Evolutionary conservation across 192 early-diverging fungal species (phyloP), one percentile per base, ranked within the genome.

Genomic region (Entomortierella parvispora): DNA sequence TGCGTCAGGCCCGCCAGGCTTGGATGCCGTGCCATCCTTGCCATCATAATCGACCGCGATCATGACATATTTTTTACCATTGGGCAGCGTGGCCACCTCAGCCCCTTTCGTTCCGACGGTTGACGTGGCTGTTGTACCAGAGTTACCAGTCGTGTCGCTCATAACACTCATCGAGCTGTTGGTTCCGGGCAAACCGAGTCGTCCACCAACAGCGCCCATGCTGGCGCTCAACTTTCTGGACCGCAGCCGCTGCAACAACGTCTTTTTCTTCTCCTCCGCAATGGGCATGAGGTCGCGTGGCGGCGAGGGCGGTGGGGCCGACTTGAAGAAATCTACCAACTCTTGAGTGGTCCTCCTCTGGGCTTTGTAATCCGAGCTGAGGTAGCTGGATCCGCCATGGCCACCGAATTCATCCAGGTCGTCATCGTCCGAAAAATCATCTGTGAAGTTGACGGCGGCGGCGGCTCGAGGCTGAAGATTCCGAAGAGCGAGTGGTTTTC

Each of bases 61-160:
- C 74, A 77, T 77, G 48, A 77, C 31, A 46, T 77, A 77, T 37
- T 77, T 77, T 31, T 63, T 77, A 20, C 74, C 74, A 22, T 77
- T 77, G 5, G 74, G 74, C n/a, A 63, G 14, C 5, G 61, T 68
- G 8, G 74, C 66, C 0, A 40, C 32, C 14, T 49, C 62, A 8
- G 62, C 2, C 11, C 45, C n/a, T 23, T 52, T 25, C n/a, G n/a
- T 29, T 1, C 6, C 12, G 33, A 29, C 54, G 10, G 23, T 22
- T 15, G 25, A 66, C 64, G 31, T 66, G 53, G 10, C 51, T 44
- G 25, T n/a, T n/a, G n/a, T n/a, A n/a, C 63, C 51, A 10, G 15
- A 2, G 44, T 18, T 18, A 0, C 1, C 44, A 11, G 44, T 45
- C 14, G 12, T 17, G 44, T 45, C 40, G 23, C 68, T 70, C 2